Base-by-base conservation (phyloP, 2,329 filamentous ascomycete species). In the Fusarium mundagurra region DNA sequence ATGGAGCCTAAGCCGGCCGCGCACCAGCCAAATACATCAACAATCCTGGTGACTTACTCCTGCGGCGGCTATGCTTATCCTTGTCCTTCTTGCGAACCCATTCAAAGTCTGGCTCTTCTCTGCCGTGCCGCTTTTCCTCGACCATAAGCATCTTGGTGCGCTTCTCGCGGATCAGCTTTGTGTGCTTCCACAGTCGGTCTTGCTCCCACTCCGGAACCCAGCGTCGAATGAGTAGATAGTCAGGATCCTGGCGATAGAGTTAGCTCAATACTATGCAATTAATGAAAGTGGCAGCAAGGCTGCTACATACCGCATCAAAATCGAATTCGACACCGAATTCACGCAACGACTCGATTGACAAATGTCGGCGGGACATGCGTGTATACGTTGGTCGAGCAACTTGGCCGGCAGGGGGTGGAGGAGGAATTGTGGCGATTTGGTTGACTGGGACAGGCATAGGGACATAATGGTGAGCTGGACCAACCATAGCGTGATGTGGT, bases 141-240 rank as follows among this genome's bases (percentile, higher is more conserved):
- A 90, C 83, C 62, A 87, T 80, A 22, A 87, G 82, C 47, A 86
- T 80, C 76, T 85, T 86, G 51, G 79, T 80, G 12, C 86, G 84
- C 79, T 85, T 86, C 77, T 91, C 88, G n/a, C 91, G 90, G 71
- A 94, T 80, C 48, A 87, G 84, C 70, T 87, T 87, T 7, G 93
- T 94, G 82, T 95, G 92, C 48, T 89, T 88, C 88, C 93, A 95
- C 55, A 94, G 87, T 64, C 90, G 85, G 67, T 94, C 89, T 78
- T 94, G 93, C 79, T 94, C 89, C 70, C 89, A 88, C 75, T 94
- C 91, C 8, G 90, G 88, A 59, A 95, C 90, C 90, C 90, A 93
- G 64, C 90, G 87, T 82, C 92, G 93, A 83, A 95, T 92, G 67
- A 95, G 82, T 63, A 95, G 85, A 76, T 90, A 95, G 53, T 92